Evolutionary conservation across 75 land plant species (phyloP).

Genomic region (Sequoia sempervirens): DNA sequence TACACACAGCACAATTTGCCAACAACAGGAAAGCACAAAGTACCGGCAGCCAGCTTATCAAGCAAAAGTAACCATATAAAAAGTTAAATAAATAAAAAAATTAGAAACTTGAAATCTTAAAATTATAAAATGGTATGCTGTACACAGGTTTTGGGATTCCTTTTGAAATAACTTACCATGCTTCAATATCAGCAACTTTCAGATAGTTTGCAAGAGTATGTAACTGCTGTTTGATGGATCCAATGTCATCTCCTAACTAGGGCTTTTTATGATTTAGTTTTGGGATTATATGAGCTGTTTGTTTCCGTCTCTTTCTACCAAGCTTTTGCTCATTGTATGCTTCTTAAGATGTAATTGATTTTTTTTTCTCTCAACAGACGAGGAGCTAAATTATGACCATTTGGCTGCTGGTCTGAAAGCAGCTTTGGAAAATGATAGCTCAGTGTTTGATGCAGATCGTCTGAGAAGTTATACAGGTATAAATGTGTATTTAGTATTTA

Average conservation of each 20-base stretch:
- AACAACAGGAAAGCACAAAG: no score
- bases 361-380: constrained; percentile 41
- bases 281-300: not conserved
- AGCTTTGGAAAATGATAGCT: constrained; percentile 67
- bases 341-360: not conserved
- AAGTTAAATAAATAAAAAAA: no score
- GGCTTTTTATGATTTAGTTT: not conserved
- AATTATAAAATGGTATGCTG: not conserved
- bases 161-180: not conserved
- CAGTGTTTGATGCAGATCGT: constrained; percentile 81
- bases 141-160: not conserved
- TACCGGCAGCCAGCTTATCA: no score
- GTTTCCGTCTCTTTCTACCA: not conserved
- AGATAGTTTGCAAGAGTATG: not conserved
- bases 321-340: not conserved
- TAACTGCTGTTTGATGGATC: not conserved
- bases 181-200: not conserved
- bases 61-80: no score
- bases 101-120: no score
- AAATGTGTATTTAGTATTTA: not conserved
- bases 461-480: constrained; percentile 73
- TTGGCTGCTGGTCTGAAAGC: constrained; percentile 75
- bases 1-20: no score
- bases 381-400: constrained; percentile 79
- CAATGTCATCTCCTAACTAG: not conserved